A percentile compares a stretch with the other conserved stretches of the same genome.
Evolutionary conservation across 352 stramenopile genomes (phyloP).

Genomic region (Phytophthora melonis): DNA sequence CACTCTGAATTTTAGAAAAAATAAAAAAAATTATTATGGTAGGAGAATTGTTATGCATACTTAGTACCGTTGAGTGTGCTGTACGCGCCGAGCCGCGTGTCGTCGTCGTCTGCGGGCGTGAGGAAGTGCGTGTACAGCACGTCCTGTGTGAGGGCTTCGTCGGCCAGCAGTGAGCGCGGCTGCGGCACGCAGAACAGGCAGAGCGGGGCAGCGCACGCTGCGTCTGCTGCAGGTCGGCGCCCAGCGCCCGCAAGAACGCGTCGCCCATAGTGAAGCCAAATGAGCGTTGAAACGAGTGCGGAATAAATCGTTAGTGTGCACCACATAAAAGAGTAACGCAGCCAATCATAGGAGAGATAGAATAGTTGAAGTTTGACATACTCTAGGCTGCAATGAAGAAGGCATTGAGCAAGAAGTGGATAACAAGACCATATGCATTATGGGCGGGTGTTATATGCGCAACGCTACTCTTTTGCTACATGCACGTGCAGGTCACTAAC

Average conservation of each 20-base stretch:
- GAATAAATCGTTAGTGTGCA: slow-evolving; percentile 10
- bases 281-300: slow-evolving; percentile 2
- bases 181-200: slow-evolving; percentile 79
- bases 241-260: slow-evolving; percentile 53
- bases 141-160: slow-evolving; percentile 45
- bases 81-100: slow-evolving; percentile 57
- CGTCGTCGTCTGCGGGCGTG: slow-evolving; percentile 34
- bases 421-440: slow-evolving; percentile 29
- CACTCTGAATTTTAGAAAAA: slow-evolving; percentile 27
- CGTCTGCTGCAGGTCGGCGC: slow-evolving; percentile 52
- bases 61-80: slow-evolving; percentile 77
- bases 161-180: slow-evolving; percentile 61
- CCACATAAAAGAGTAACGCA: slow-evolving; percentile 2
- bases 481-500: slow-evolving; percentile 34
- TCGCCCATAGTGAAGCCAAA: slow-evolving; percentile 48
- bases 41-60: slow-evolving; percentile 19
- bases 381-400: too few relatives aligned
- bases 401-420: too few relatives aligned
- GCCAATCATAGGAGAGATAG: slow-evolving; percentile 22
- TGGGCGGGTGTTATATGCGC: slow-evolving; percentile 28
- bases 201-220: slow-evolving; percentile 59
- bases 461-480: slow-evolving; percentile 28
- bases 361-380: slow-evolving; percentile 31
- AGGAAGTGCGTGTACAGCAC: slow-evolving; percentile 72
- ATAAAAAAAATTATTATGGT: not conserved